phyloP scores from a whole-genome alignment of 345 rosid species.

The Hirschfeldia incana region DNA sequence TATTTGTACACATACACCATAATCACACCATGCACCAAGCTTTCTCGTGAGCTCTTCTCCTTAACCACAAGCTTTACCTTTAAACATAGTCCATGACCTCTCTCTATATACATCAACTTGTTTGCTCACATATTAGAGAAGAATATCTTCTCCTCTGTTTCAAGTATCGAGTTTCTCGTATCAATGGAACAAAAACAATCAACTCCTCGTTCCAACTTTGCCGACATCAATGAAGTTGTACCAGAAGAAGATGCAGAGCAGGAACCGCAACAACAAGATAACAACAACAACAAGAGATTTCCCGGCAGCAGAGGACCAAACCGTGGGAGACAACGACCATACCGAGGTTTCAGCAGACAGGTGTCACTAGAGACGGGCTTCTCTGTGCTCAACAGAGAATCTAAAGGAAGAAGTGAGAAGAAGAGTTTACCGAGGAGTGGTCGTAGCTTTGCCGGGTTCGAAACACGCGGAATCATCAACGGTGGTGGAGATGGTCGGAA shows the following conservation, averaged over 20 bases:
- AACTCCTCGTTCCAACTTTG: slow-evolving; percentile 44
- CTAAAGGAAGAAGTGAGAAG: slow-evolving; percentile 55
- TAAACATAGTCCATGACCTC: background rate
- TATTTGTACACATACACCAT: too few species aligned
- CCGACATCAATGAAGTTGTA: slow-evolving; percentile 72
- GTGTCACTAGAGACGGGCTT: slow-evolving; percentile 90
- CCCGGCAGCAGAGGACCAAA: slow-evolving; percentile 45
- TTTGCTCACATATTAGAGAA: background rate
- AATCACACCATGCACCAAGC: slow-evolving; percentile 28
- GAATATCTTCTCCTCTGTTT: slow-evolving; percentile 6
- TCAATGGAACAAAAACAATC: slow-evolving; percentile 35
- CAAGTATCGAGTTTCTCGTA: background rate
- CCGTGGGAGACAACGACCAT: slow-evolving; percentile 41
- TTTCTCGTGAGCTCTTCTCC: slow-evolving; percentile 33
- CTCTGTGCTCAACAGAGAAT: slow-evolving; percentile 58
- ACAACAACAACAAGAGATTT: slow-evolving; percentile 40
- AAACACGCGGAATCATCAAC: slow-evolving; percentile 39
- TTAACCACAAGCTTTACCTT: slow-evolving; percentile 27
- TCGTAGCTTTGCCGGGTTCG: slow-evolving; percentile 81
- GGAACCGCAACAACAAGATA: slow-evolving; percentile 33
- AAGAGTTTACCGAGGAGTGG: slow-evolving; percentile 72
- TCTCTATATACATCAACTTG: slow-evolving; percentile 30
- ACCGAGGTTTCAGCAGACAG: slow-evolving; percentile 62
- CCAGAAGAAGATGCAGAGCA: slow-evolving; percentile 51
- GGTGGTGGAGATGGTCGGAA: slow-evolving; percentile 57